These are phyloP conservation scores for Pyrenophora tritici-repentis DNA, from an alignment of 2,329 filamentous ascomycete species.

Conservation along the genomic window DNA sequence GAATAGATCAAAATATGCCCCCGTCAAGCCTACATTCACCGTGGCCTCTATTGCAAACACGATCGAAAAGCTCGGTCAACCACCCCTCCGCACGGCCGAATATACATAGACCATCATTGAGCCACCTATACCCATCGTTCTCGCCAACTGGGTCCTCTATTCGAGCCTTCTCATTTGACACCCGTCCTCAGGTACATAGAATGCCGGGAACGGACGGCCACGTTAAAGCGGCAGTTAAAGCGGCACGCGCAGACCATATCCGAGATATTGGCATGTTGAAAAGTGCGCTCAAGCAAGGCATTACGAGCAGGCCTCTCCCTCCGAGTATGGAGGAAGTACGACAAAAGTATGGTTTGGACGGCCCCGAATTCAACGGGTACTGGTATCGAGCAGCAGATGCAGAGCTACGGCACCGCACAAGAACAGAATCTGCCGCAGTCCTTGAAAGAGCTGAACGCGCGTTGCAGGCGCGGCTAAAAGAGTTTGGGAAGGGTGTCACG, in stretches of 20 bases:
- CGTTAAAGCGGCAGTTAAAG: too few species aligned
- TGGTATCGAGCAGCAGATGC: neutral
- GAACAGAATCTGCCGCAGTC: neutral
- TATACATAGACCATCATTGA: neutral
- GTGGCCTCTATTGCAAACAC: neutral
- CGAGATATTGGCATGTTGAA: neutral
- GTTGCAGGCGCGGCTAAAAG: neutral
- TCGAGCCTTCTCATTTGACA: slow-evolving; percentile 12
- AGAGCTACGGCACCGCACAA: neutral
- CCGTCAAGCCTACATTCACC: neutral
- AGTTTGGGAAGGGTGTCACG: too few species aligned
- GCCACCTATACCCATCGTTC: neutral
- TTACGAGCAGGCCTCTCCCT: neutral
- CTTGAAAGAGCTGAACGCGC: neutral
- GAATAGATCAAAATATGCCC: slow-evolving; percentile 14
- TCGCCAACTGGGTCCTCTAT: neutral
- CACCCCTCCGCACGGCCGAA: neutral
- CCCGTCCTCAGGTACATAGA: too few species aligned
- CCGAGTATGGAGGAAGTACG: neutral
- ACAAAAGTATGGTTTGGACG: neutral
- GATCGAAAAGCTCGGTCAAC: too few species aligned
- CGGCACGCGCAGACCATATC: too few species aligned
- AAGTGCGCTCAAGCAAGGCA: neutral
- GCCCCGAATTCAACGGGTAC: neutral
- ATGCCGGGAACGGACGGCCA: too few species aligned